These are phyloP conservation scores for Penicillium argentinense DNA, from an alignment of 495 filamentous ascomycete genomes.

Conservation along the genomic window DNA sequence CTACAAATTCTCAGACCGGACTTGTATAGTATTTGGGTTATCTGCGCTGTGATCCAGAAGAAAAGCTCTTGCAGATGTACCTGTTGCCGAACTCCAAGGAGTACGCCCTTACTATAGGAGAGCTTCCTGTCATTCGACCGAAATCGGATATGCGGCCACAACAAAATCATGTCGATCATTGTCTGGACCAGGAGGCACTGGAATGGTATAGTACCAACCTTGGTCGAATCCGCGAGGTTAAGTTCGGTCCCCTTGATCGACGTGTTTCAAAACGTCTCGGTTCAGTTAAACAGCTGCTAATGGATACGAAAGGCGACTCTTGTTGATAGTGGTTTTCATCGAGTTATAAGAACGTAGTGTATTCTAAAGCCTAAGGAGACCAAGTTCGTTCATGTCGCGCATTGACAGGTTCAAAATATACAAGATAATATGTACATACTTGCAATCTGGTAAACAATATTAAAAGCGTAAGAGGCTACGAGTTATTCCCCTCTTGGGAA, in stretches of 20 bases:
- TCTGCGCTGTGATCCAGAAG: slow-evolving; percentile 11
- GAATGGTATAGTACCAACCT: slow-evolving; percentile 16
- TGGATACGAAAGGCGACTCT: slow-evolving; percentile 23
- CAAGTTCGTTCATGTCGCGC: no score
- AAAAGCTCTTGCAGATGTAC: slow-evolving; percentile 14
- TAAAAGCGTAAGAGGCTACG: no score
- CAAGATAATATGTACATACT: no score
- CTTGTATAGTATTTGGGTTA: slow-evolving; percentile 22
- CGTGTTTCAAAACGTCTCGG: slow-evolving; percentile 21
- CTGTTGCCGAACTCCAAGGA: slow-evolving; percentile 21
- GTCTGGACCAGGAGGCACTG: slow-evolving; percentile 18
- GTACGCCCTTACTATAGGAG: background rate
- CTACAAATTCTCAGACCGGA: slow-evolving; percentile 21
- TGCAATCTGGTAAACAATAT: no score
- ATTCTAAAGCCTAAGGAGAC: no score
- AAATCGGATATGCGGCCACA: slow-evolving; percentile 2
- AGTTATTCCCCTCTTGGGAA: no score
- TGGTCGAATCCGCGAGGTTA: slow-evolving; percentile 2
- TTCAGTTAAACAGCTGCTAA: slow-evolving; percentile 20
- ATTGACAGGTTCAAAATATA: no score
- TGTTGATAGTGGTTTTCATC: slow-evolving; percentile 12
- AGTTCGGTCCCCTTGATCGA: slow-evolving; percentile 18
- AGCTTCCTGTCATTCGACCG: background rate
- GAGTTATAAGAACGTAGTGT: no score
- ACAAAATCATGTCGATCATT: slow-evolving; percentile 19